Base-by-base conservation (phyloP, 768 basidiomycete species). In the Kwoniella dejecticola region DNA sequence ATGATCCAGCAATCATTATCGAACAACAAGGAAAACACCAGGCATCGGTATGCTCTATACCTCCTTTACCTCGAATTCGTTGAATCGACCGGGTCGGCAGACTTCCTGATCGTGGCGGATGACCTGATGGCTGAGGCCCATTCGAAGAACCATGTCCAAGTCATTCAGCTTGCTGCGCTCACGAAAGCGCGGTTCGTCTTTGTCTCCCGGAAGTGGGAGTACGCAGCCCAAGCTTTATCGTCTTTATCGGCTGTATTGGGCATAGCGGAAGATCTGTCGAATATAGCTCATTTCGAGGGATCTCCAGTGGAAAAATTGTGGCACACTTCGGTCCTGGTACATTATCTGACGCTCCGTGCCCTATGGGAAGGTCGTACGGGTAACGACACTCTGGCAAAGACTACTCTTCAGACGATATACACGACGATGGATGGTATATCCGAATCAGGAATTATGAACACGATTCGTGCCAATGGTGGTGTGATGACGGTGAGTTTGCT, bases 351-450 rank as follows among this genome's bases (percentile, higher is more conserved):
- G 8, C 29, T 74, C 26, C 55, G 60, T 21, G 24, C 52, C 50
- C 45, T 74, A 4, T 71, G 63, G 65, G 65, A 69, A 55, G 69
- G 69, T 13, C 64, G 72, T 15, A 52, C 53, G 21, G 72, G 72
- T 4, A 57, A 64, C 23, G 72, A 68, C 46, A 26, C 13, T 4
- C 33, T 29, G 38, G 63, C 59, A 8, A 70, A 60, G 56, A 30
- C 11, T 5, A 27, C 64, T 15, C 45, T 70, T 40, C 67, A 67
- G 30, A 30, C 48, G 21, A 36, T 65, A 2, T 74, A 69, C 40
- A 23, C 23, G 2, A 36, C 65, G 41, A 67, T 71, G 66, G 72
- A 74, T 24, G 48, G 48, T 23, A 49, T 60, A 2, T 29, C 48
- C 2, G 64, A 65, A 19, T 24, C 21, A 15, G 69, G 62, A 2